phyloP scores from a whole-genome alignment of 257 asterid genomes.

The Fraxinus pennsylvanica region DNA sequence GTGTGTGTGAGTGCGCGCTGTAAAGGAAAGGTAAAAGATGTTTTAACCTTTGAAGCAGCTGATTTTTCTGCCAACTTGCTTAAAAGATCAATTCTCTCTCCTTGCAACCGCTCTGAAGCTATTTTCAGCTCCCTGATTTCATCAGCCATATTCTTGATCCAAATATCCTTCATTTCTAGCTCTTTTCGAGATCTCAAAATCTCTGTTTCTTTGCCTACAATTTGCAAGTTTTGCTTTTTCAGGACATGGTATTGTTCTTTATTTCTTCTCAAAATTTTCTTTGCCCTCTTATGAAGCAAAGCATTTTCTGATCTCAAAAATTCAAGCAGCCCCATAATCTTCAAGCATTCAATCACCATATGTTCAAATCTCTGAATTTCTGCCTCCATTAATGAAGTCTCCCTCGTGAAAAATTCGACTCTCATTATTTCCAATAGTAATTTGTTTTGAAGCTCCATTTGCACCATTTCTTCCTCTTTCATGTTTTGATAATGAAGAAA shows the following conservation, averaged over 20 bases:
- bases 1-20: too few species aligned
- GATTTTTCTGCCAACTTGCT: constrained; percentile 30
- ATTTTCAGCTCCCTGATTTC: constrained; percentile 40
- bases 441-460: constrained; percentile 46
- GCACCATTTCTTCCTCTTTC: constrained; percentile 45
- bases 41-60: too few species aligned
- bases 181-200: constrained; percentile 35
- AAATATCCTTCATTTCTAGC: constrained; percentile 31
- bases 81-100: constrained; percentile 27
- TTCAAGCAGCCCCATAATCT: constrained; percentile 35
- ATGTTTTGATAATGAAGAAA: constrained; percentile 41
- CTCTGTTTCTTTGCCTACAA: constrained; percentile 45
- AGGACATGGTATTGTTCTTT: constrained; percentile 26
- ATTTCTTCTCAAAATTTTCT: constrained; percentile 42
- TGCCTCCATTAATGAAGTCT: constrained; percentile 35
- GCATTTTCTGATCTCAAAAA: constrained; percentile 43
- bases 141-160: constrained; percentile 37
- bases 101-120: not conserved
- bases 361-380: constrained; percentile 42
- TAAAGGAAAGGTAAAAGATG: too few species aligned
- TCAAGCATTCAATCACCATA: constrained; percentile 32
- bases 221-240: constrained; percentile 31
- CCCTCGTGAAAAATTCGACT: constrained; percentile 41
- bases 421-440: constrained; percentile 40
- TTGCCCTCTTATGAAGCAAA: constrained; percentile 27